phyloP scores from a whole-genome alignment of 1,139 yeast species.

The Kluyveromyces marxianus region DNA sequence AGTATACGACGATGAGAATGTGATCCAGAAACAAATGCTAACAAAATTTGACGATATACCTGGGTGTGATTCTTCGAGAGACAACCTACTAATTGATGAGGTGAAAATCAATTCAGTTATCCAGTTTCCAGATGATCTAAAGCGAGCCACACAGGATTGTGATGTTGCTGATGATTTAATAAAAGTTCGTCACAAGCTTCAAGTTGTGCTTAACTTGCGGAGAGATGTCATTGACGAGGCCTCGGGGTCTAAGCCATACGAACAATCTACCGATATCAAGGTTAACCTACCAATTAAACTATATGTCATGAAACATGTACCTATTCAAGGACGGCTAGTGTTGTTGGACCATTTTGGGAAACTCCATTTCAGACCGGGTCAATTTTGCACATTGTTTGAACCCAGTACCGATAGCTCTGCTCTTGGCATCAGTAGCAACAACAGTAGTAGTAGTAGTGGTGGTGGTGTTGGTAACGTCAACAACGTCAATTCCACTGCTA shows the following conservation, averaged over 20 bases:
- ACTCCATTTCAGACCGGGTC: conserved; percentile 39
- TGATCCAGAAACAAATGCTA: conserved; percentile 37
- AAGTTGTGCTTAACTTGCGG: conserved; percentile 18
- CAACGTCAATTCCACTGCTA: background rate
- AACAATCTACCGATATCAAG: conserved; percentile 21
- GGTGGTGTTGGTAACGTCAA: too few relatives aligned
- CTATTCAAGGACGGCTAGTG: conserved; percentile 44
- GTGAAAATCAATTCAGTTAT: conserved; percentile 45
- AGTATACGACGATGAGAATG: conserved; percentile 35
- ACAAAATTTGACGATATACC: conserved; percentile 34
- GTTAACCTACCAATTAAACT: conserved; percentile 58
- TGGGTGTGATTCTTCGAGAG: conserved; percentile 27
- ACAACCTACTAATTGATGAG: conserved; percentile 37
- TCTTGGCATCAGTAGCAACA: conserved; percentile 4
- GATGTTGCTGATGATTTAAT: conserved; percentile 42
- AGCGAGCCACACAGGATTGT: conserved; percentile 52
- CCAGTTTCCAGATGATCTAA: conserved; percentile 45
- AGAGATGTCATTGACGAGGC: conserved; percentile 5
- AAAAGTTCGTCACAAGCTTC: conserved; percentile 24
- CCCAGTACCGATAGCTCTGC: conserved; percentile 1
- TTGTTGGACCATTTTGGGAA: conserved; percentile 44
- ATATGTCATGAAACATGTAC: conserved; percentile 50
- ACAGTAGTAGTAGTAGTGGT: background rate
- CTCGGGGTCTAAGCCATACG: background rate
- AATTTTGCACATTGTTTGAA: conserved; percentile 21